Base-by-base conservation (phyloP, 495 filamentous ascomycete genomes). In the Gamarada debralockiae region DNA sequence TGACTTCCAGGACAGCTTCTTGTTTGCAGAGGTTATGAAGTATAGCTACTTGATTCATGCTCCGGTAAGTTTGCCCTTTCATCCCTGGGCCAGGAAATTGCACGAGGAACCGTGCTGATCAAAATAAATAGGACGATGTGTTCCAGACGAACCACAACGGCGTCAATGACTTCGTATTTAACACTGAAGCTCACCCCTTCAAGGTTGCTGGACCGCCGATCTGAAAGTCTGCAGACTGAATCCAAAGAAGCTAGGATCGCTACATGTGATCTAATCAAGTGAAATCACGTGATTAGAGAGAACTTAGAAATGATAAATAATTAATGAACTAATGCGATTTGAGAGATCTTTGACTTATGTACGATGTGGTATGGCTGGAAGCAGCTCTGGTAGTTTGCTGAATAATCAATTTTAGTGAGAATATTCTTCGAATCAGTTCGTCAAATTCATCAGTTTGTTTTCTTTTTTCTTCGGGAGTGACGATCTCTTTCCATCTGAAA, bases 21-120 rank as follows among this genome's bases (percentile, higher is more conserved):
- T 89, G 69, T 92, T 93, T 64, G 90, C 91, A 0, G 90, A 96
- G 72, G 87, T 92, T 47, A 55, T 95, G 60, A 96, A 96, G 73
- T 96, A 95, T 68, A 70, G 75, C 20, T 95, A 88, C 64, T 60
- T 95, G 50, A 83, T 87, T 48, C 79, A 85, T 48, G 72, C 77
- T 17, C 72, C 67, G 54, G 70, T 65, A 51, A 60, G 65, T 57
- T 34, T 45, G 20, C 9, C 38, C 9, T 41, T 18, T 52, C 36
- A n/a, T n/a, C n/a, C n/a, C n/a, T n/a, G n/a, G n/a, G n/a, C n/a
- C n/a, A 39, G 12, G 21, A 22, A 15, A 33, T 31, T 0, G 8
- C 3, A 9, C 15, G 10, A 17, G 20, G 31, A 37, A n/a, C 37
- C n/a, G 12, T 38, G 13, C 5, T 41, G 34, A 15, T 55, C 24